phyloP scores from a whole-genome alignment of 805 yeast species.

The Sporopachydermia quercuum region DNA sequence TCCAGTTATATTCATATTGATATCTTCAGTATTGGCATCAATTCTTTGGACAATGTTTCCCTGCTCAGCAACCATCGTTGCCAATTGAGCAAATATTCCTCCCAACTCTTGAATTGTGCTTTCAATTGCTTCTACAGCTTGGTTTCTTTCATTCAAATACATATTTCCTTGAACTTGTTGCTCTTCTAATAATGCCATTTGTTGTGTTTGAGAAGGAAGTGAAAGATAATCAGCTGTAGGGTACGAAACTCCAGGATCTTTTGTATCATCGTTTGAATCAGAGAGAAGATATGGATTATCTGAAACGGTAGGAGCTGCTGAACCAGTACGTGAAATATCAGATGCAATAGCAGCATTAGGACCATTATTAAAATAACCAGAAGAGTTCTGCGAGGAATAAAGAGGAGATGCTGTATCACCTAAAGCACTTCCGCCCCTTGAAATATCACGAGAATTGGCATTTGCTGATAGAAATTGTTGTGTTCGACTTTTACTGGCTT shows the following conservation, averaged over 20 bases:
- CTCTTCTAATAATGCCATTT: conserved; percentile 69
- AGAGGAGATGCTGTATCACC: conserved; percentile 1
- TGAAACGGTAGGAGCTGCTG: conserved; percentile 10
- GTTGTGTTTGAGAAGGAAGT: conserved; percentile 78
- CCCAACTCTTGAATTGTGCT: conserved; percentile 97
- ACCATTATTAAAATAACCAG: conserved; percentile 5
- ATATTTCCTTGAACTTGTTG: conserved; percentile 39
- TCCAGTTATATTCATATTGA: conserved; percentile 74
- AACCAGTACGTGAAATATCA: conserved; percentile 17
- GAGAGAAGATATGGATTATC: conserved; percentile 9
- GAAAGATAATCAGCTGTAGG: conserved; percentile 36
- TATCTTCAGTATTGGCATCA: conserved; percentile 90
- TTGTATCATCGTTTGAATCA: conserved; percentile 4
- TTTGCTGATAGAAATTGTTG: conserved; percentile 59
- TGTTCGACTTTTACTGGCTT: conserved; percentile 65
- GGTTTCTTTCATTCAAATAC: conserved; percentile 69
- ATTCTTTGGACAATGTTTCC: conserved; percentile 93
- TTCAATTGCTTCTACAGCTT: conserved; percentile 93
- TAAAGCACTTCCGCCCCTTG: neutral
- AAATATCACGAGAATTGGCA: neutral
- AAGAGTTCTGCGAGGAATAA: conserved; percentile 2
- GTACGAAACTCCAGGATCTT: conserved; percentile 18
- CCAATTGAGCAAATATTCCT: conserved; percentile 81
- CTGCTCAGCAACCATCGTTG: conserved; percentile 96
- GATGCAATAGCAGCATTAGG: no score